phyloP scores from a whole-genome alignment of 2,329 filamentous ascomycete species.

The Neofusicoccum ribis region DNA sequence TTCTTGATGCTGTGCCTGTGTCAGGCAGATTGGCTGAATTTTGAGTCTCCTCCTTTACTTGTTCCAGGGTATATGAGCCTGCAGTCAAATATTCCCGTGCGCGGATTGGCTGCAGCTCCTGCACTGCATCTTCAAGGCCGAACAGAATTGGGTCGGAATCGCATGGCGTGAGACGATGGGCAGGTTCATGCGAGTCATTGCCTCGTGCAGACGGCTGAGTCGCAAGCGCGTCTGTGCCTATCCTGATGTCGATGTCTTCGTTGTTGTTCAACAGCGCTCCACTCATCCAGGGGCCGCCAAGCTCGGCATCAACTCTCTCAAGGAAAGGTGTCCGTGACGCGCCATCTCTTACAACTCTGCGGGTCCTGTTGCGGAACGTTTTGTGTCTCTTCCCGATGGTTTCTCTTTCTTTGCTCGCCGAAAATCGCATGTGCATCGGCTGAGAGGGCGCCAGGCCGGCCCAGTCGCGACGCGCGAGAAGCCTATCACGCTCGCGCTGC shows the following conservation, averaged over 20 bases:
- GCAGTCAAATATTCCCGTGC: background rate
- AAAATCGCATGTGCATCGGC: slow-evolving; percentile 32
- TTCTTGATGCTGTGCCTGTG: background rate
- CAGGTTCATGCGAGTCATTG: slow-evolving; percentile 2
- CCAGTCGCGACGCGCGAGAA: slow-evolving; percentile 38
- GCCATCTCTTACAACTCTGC: background rate
- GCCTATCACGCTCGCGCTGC: slow-evolving; percentile 27
- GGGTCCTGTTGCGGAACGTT: background rate
- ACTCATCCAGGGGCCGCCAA: slow-evolving; percentile 22
- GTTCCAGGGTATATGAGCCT: background rate
- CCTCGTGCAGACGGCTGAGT: slow-evolving; percentile 23
- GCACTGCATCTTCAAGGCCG: slow-evolving; percentile 23
- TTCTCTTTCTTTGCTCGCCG: slow-evolving; percentile 29
- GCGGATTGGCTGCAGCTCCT: slow-evolving; percentile 7
- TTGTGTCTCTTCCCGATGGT: slow-evolving; percentile 37
- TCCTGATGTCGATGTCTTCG: slow-evolving; percentile 35
- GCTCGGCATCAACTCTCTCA: background rate
- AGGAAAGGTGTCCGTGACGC: background rate
- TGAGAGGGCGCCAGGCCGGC: slow-evolving; percentile 32
- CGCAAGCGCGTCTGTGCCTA: slow-evolving; percentile 38
- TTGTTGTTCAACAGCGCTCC: slow-evolving; percentile 22
- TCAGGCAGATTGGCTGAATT: background rate
- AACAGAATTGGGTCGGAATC: slow-evolving; percentile 37
- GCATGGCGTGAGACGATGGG: slow-evolving; percentile 23
- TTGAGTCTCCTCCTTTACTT: background rate